phyloP scores from a whole-genome alignment of 306 rosid genomes.

The Parietaria judaica region DNA sequence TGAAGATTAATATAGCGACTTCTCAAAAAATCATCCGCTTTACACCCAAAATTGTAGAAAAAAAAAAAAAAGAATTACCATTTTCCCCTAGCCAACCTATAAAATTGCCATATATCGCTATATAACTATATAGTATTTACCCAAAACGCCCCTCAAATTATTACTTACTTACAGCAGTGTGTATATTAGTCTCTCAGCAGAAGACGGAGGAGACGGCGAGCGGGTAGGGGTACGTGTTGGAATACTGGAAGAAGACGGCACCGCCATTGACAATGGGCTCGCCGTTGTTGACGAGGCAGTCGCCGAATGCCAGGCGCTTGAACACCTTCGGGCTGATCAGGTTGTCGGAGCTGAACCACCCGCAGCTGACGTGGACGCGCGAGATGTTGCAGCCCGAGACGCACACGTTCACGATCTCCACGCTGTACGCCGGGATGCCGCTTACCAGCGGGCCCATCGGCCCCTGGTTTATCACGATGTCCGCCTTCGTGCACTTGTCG shows the following conservation, averaged over 20 bases:
- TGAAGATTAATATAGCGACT: no score
- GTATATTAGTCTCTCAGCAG: slow-evolving; percentile 21
- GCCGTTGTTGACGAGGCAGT: slow-evolving; percentile 83
- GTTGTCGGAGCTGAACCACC: slow-evolving; percentile 89
- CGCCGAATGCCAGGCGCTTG: slow-evolving; percentile 67
- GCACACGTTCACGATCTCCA: slow-evolving; percentile 67
- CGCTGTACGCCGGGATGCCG: slow-evolving; percentile 80
- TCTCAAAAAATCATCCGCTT: no score
- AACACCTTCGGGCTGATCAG: slow-evolving; percentile 73
- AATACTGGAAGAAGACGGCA: slow-evolving; percentile 59
- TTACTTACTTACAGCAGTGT: background rate
- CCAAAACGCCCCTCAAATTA: background rate
- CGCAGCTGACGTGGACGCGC: slow-evolving; percentile 58
- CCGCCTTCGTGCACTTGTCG: slow-evolving; percentile 46
- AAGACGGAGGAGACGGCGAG: slow-evolving; percentile 54
- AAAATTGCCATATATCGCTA: background rate
- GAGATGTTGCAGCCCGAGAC: slow-evolving; percentile 64
- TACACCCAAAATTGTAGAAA: no score
- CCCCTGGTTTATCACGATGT: slow-evolving; percentile 64
- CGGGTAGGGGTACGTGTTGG: slow-evolving; percentile 62
- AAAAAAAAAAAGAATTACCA: no score
- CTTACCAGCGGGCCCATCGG: slow-evolving; percentile 68
- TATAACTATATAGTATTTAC: background rate
- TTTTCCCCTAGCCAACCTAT: no score
- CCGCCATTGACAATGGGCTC: slow-evolving; percentile 51